These are phyloP conservation scores for Globisporangium solare DNA, from an alignment of 352 stramenopile species.

Conservation along the genomic window DNA sequence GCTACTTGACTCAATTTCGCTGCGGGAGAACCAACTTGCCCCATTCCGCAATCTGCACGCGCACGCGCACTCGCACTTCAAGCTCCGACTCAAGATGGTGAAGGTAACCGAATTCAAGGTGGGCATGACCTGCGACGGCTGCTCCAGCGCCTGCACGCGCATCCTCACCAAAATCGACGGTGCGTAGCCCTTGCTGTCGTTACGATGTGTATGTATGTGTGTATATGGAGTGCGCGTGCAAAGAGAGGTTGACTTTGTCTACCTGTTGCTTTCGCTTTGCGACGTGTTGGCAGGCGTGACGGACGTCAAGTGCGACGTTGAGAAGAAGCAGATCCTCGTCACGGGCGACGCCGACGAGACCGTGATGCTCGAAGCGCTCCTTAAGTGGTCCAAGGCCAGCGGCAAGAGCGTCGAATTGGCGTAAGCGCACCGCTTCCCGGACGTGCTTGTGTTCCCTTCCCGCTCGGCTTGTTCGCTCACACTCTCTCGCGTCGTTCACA, in stretches of 20 bases:
- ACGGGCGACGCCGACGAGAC: constrained; percentile 72
- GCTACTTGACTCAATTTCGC: too few species aligned
- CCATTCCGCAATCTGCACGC: constrained; percentile 22
- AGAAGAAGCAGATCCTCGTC: constrained; percentile 84
- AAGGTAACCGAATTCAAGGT: constrained; percentile 87
- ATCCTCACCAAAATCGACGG: constrained; percentile 89
- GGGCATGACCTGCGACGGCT: constrained; percentile 88
- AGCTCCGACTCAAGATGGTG: constrained; percentile 27
- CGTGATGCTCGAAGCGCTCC: constrained; percentile 78
- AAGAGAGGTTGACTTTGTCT: not conserved
- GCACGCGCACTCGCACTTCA: constrained; percentile 9
- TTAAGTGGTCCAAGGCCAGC: constrained; percentile 88
- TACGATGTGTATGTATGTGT: not conserved
- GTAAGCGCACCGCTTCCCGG: constrained; percentile 19
- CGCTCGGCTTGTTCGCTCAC: too few species aligned
- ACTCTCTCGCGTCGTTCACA: too few species aligned
- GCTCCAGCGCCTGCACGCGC: constrained; percentile 83
- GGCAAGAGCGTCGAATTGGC: constrained; percentile 83
- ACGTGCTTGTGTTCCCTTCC: too few species aligned
- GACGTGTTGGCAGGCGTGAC: constrained; percentile 47
- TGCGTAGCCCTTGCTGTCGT: constrained; percentile 18
- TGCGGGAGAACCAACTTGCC: too few species aligned
- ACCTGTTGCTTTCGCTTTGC: not conserved
- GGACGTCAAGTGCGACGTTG: constrained; percentile 82
- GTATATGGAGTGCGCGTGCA: too few species aligned